Conservation (phyloP, 225 moss, liverwort and hornwort genomes). For the Pseudoscleropodium purum region DNA sequence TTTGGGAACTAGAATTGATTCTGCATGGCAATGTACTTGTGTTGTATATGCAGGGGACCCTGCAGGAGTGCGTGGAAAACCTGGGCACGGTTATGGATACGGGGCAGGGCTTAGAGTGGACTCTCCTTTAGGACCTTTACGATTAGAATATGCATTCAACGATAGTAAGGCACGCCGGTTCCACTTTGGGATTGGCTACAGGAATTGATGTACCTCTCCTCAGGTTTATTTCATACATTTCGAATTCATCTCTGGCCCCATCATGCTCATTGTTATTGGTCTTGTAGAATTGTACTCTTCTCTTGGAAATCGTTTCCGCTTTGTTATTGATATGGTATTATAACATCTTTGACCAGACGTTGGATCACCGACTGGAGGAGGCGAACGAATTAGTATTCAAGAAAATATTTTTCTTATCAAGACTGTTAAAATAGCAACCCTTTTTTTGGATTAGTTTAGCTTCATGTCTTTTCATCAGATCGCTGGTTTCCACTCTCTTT, state of each 20-base stretch:
- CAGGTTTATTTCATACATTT: neutral
- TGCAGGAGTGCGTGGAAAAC: conserved; percentile 89
- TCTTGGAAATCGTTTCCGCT: neutral
- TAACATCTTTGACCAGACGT: neutral
- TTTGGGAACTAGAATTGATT: neutral
- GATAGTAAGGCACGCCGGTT: conserved; percentile 78
- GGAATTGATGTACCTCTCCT: conserved; percentile 50
- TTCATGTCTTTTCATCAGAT: neutral
- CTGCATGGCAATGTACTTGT: neutral
- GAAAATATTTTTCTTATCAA: neutral
- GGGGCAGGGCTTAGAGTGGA: conserved; percentile 97
- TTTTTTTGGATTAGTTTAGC: neutral
- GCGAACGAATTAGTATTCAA: neutral
- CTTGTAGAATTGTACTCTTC: neutral
- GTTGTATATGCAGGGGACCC: conserved; percentile 63
- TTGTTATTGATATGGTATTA: neutral
- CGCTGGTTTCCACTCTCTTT: neutral
- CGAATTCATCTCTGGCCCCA: neutral
- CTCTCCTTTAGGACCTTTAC: conserved; percentile 89
- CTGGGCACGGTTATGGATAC: conserved; percentile 91
- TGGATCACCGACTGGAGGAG: neutral
- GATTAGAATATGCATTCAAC: conserved; percentile 97
- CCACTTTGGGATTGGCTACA: conserved; percentile 97
- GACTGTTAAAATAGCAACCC: neutral
- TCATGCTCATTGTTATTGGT: neutral